phyloP scores from a whole-genome alignment of 495 filamentous ascomycete genomes.

The Penicillium crystallinum region DNA sequence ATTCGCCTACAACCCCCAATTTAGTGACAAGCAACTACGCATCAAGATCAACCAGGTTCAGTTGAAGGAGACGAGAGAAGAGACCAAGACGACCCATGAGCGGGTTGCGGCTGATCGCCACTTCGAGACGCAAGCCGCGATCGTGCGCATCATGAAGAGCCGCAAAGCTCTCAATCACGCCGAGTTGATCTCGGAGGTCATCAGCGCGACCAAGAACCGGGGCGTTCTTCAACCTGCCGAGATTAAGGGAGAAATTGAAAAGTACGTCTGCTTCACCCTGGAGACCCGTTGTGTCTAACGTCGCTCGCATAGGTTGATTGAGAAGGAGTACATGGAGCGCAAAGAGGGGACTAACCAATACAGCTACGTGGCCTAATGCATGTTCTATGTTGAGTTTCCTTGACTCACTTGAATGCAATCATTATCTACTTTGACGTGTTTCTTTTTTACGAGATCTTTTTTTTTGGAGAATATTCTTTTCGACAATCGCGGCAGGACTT shows the following conservation, averaged over 20 bases:
- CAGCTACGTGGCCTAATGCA: constrained; percentile 66
- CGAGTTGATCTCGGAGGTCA: constrained; percentile 80
- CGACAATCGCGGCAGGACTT: no score
- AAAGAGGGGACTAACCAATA: constrained; percentile 66
- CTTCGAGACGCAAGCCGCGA: constrained; percentile 94
- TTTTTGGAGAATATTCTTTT: not conserved
- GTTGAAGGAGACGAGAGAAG: constrained; percentile 83
- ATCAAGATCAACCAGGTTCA: constrained; percentile 99
- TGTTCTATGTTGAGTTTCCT: not conserved
- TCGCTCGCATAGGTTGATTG: constrained; percentile 61
- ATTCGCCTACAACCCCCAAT: constrained; percentile 72
- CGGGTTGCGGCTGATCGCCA: constrained; percentile 82
- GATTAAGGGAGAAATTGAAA: constrained; percentile 96
- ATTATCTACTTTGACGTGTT: not conserved
- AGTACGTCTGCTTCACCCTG: constrained; percentile 47
- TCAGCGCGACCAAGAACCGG: constrained; percentile 77
- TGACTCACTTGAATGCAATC: not conserved
- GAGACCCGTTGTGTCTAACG: not conserved
- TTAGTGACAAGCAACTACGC: constrained; percentile 76
- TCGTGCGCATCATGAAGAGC: constrained; percentile 96
- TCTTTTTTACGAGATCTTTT: not conserved
- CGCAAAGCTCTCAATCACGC: constrained; percentile 77
- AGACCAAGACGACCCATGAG: constrained; percentile 91
- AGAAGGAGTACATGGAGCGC: constrained; percentile 93
- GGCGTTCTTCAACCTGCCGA: constrained; percentile 77